Conservation (phyloP, 2,329 filamentous ascomycete species). For the Diplodia scrobiculata region DNA sequence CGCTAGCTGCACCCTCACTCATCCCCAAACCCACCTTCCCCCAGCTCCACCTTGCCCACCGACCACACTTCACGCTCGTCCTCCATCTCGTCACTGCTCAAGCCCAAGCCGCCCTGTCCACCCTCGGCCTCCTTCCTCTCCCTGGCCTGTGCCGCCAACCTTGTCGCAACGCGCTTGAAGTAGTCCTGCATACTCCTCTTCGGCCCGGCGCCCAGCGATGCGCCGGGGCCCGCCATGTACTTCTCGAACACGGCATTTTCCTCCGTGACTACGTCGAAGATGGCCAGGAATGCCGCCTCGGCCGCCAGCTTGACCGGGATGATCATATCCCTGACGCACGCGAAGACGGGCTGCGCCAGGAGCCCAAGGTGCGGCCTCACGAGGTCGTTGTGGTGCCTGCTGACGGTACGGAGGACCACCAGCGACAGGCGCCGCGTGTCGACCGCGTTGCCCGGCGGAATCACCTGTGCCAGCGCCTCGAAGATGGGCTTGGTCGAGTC, state of each 20-base stretch:
- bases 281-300: constrained; percentile 87
- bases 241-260: constrained; percentile 87
- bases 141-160: constrained; percentile 80
- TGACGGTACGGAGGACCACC: constrained; percentile 83
- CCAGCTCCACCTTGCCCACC: constrained; percentile 84
- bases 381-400: constrained; percentile 75
- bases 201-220: constrained; percentile 67
- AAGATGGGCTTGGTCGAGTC: constrained; percentile 80
- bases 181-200: constrained; percentile 95
- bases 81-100: constrained; percentile 88
- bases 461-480: constrained; percentile 71
- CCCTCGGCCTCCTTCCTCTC: constrained; percentile 91
- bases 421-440: constrained; percentile 85
- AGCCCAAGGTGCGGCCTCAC: constrained; percentile 77
- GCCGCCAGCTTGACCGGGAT: constrained; percentile 95
- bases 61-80: constrained; percentile 97
- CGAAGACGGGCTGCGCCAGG: constrained; percentile 82
- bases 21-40: constrained; percentile 53
- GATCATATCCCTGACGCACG: constrained; percentile 83
- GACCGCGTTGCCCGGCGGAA: constrained; percentile 74
- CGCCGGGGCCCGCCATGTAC: constrained; percentile 71
- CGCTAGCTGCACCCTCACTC: background rate
- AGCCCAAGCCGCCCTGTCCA: constrained; percentile 78
- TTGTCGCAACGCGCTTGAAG: constrained; percentile 87
- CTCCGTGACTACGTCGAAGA: constrained; percentile 88